Conservation (phyloP, 2,329 filamentous ascomycete species). For the Sporothrix luriei region DNA sequence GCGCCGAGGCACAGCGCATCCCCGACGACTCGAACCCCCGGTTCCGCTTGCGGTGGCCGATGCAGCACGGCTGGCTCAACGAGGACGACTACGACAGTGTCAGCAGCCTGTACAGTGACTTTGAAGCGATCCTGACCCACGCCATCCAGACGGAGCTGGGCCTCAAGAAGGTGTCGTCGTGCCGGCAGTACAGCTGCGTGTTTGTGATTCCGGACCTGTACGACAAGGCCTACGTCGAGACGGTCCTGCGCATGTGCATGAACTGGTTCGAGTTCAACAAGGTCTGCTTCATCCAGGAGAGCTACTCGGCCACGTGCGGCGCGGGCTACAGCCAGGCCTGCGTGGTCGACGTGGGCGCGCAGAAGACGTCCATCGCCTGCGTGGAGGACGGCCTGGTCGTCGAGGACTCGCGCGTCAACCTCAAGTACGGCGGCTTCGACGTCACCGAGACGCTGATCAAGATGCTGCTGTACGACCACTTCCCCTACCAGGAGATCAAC, state of each 20-base stretch:
- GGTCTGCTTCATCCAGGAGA: slow-evolving; percentile 94
- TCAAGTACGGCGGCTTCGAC: slow-evolving; percentile 91
- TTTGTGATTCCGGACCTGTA: slow-evolving; percentile 96
- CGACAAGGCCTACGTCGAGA: slow-evolving; percentile 88
- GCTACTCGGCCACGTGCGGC: slow-evolving; percentile 89
- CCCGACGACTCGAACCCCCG: slow-evolving; percentile 86
- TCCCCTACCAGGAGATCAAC: slow-evolving; percentile 95
- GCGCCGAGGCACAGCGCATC: slow-evolving; percentile 78
- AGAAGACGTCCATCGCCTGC: slow-evolving; percentile 96
- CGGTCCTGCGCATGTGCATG: slow-evolving; percentile 81
- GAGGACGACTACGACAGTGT: slow-evolving; percentile 83
- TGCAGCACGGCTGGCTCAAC: slow-evolving; percentile 83
- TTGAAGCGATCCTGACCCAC: slow-evolving; percentile 83
- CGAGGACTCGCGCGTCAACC: slow-evolving; percentile 90
- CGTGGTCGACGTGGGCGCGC: slow-evolving; percentile 92
- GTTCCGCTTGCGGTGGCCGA: slow-evolving; percentile 91
- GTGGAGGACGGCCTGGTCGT: slow-evolving; percentile 95
- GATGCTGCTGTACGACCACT: slow-evolving; percentile 97
- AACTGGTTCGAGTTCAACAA: slow-evolving; percentile 86
- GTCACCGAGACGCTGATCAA: slow-evolving; percentile 94
- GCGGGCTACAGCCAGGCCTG: slow-evolving; percentile 93
- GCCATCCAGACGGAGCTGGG: slow-evolving; percentile 84
- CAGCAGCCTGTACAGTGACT: slow-evolving; percentile 80
- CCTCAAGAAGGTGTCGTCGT: slow-evolving; percentile 74
- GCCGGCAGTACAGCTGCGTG: slow-evolving; percentile 92